Evolutionary conservation across 176 grass and related monocot species (phyloP).

Genomic region (Hordeum marinum): DNA sequence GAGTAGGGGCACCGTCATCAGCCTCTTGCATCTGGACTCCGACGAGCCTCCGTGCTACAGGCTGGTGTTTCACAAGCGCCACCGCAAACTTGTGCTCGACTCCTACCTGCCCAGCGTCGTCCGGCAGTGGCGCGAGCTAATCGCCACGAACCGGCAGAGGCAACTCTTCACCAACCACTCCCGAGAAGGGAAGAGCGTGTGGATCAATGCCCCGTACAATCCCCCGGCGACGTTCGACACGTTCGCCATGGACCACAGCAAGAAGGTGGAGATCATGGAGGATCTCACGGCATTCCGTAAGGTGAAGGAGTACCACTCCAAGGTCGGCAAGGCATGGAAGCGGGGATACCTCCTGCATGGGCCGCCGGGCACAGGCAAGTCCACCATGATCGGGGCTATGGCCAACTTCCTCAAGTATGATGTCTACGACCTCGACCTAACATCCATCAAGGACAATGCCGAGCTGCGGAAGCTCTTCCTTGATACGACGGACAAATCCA

Average conservation of each 20-base stretch:
- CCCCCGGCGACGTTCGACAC: constrained; percentile 32
- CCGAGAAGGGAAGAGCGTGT: not conserved
- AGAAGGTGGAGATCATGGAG: constrained; percentile 27
- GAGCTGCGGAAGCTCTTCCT: constrained; percentile 46
- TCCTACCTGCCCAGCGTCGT: not conserved
- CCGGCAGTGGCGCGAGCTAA: not conserved
- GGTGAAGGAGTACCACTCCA: constrained; percentile 27
- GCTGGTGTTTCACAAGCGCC: not conserved
- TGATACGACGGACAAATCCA: constrained; percentile 9
- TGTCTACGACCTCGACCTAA: too few species aligned
- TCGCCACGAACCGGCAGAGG: not conserved
- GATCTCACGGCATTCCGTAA: constrained; percentile 34
- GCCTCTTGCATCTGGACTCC: not conserved
- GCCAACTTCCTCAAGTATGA: too few species aligned
- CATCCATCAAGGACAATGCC: constrained; percentile 20
- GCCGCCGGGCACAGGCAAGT: too few species aligned
- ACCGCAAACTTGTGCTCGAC: not conserved
- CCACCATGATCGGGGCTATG: too few species aligned
- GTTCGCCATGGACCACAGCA: constrained; percentile 24
- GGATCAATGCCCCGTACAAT: constrained; percentile 36
- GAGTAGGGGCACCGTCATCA: not conserved
- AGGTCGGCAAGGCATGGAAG: constrained; percentile 27
- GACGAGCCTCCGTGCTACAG: not conserved
- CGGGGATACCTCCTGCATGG: too few species aligned
- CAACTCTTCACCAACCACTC: constrained; percentile 28